Evolutionary conservation across 371 early-diverging fungal species (phyloP), one percentile per base, ranked within the genome.

Genomic region (Apophysomyces ossiformis): DNA sequence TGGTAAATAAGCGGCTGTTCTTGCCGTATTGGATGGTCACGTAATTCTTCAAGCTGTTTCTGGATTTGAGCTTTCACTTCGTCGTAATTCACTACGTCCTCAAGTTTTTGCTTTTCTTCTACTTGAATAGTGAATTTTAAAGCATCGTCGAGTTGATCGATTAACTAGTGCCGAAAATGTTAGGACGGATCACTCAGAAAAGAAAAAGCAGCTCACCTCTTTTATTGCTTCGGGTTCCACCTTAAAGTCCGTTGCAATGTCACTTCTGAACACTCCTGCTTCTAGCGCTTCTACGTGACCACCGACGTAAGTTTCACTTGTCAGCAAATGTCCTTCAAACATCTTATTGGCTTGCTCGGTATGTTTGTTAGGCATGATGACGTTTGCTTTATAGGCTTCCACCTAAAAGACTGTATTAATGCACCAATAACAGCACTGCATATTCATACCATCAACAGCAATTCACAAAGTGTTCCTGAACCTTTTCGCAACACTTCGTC

Each of bases 231-330:
- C 81, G 0, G 93, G 88, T 37, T 88, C 92, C 7, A 99, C 73
- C 18, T 84, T 84, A 60, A 99, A 99, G 56, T 93, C 85, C 54
- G 92, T 90, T 18, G 95, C 89, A 43, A 99, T 90, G 76, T 99
- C 99, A 69, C 93, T 93, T 68, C 99, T 85, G 75, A 96, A 99
- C 8, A 99, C 96, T 38, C 99, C 99, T 1, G 99, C 96, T 77
- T 97, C 96, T 37, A 99, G 79, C 3, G 99, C 99, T 83, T 99
- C 99, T 11, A 99, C 99, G 78, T 99, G 99, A 0, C 99, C 99
- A 60, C 99, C 99, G 9, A 99, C 98, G 75, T 99, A 99, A 0
- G 99, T 99, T 70, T 99, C 96, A 65, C 92, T 93, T 68, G 96
- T 96, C 6, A 99, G 73, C 36, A 99, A 77, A 74, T 96, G 95